These are phyloP conservation scores for Mucor indicus DNA, from an alignment of 371 early-diverging fungal genomes.

Conservation along the genomic window DNA sequence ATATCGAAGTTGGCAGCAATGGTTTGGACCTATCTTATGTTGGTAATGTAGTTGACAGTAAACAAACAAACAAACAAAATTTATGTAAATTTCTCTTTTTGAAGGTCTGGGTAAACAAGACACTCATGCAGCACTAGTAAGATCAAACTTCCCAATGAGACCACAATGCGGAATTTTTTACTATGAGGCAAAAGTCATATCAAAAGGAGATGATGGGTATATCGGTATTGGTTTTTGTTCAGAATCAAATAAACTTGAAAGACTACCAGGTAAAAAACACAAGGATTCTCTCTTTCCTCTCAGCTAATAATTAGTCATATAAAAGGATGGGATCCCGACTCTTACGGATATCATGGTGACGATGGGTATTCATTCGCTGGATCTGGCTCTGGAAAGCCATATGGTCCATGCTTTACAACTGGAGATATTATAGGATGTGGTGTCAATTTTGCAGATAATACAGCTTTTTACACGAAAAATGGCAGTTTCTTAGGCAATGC, in stretches of 20 bases:
- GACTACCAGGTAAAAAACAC: slow-evolving; percentile 55
- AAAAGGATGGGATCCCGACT: slow-evolving; percentile 76
- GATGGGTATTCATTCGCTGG: slow-evolving; percentile 87
- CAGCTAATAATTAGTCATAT: neutral
- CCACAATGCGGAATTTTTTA: slow-evolving; percentile 88
- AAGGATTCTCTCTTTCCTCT: neutral
- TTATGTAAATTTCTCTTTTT: neutral
- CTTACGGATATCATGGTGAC: slow-evolving; percentile 93
- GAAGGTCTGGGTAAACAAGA: slow-evolving; percentile 80
- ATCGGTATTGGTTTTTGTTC: slow-evolving; percentile 89
- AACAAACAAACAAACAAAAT: neutral
- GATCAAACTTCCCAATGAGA: slow-evolving; percentile 82
- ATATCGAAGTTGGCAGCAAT: slow-evolving; percentile 52
- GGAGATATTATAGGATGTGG: slow-evolving; percentile 95
- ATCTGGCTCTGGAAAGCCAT: slow-evolving; percentile 76
- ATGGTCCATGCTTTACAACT: slow-evolving; percentile 89
- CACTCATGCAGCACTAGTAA: slow-evolving; percentile 78
- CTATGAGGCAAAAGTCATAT: slow-evolving; percentile 81
- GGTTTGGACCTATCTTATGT: slow-evolving; percentile 57
- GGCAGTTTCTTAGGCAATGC: slow-evolving; percentile 75
- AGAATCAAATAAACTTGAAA: slow-evolving; percentile 44
- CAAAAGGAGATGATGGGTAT: slow-evolving; percentile 89
- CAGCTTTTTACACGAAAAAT: slow-evolving; percentile 90
- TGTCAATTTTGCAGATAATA: slow-evolving; percentile 74
- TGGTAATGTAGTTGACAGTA: slow-evolving; percentile 30